Evolutionary conservation across 441 rosid species (phyloP).

Genomic region (Syzygium malaccense): DNA sequence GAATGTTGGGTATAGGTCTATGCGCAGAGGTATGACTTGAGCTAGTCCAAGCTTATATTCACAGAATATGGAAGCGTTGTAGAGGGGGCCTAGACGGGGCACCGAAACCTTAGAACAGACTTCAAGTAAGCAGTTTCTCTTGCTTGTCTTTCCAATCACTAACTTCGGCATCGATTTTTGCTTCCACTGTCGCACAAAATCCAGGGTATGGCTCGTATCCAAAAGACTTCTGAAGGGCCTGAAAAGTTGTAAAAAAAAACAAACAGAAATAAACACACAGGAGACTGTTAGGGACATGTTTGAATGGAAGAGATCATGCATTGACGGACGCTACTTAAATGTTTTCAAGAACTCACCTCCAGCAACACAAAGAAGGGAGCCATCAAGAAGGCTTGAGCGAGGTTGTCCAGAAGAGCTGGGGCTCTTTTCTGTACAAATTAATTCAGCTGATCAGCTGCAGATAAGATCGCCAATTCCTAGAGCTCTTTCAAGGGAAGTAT

Average conservation of each 20-base stretch:
- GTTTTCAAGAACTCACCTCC: conserved; percentile 31
- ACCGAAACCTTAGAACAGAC: neutral
- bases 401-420: conserved; percentile 59
- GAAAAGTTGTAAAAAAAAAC: conserved; percentile 1
- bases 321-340: neutral
- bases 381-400: conserved; percentile 52
- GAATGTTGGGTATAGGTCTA: neutral
- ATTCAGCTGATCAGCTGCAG: neutral
- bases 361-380: conserved; percentile 65
- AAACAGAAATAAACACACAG: neutral
- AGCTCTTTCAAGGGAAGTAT: neutral
- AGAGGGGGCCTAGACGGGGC: neutral
- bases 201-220: conserved; percentile 64
- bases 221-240: conserved; percentile 43
- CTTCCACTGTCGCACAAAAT: conserved; percentile 35
- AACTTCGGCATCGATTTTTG: conserved; percentile 35
- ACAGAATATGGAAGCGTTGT: neutral
- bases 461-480: neutral
- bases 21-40: neutral
- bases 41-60: neutral
- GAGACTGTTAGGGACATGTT: neutral
- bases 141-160: conserved; percentile 39
- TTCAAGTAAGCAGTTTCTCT: conserved; percentile 25
- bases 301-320: neutral
- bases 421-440: conserved; percentile 42